These are phyloP conservation scores for Entelexis sorbosivorans DNA, from an alignment of 1,139 yeast species.

Conservation along the genomic window DNA sequence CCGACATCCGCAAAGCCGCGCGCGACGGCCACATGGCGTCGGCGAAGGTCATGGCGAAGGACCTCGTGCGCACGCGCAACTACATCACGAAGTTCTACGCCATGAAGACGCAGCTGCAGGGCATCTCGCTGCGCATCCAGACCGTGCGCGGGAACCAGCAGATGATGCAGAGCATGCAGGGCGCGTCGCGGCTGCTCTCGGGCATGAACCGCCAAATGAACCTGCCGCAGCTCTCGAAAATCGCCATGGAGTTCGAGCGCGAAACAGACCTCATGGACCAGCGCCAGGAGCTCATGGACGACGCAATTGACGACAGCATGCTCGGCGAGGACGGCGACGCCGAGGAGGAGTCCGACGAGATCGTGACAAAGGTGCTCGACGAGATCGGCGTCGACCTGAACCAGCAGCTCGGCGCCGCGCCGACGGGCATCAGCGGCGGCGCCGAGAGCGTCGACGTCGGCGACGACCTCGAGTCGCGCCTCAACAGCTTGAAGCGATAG, in stretches of 20 bases:
- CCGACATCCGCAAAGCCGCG: slow-evolving; percentile 83
- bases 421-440: slow-evolving; percentile 30
- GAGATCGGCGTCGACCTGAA: slow-evolving; percentile 89
- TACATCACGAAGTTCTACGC: slow-evolving; percentile 79
- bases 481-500: slow-evolving; percentile 65
- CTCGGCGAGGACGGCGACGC: slow-evolving; percentile 53
- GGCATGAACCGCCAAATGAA: slow-evolving; percentile 88
- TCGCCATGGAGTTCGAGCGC: slow-evolving; percentile 89
- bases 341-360: slow-evolving; percentile 92
- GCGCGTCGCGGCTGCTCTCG: slow-evolving; percentile 74
- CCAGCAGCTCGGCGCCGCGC: slow-evolving; percentile 29
- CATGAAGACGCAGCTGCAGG: slow-evolving; percentile 93
- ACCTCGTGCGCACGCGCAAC: slow-evolving; percentile 70
- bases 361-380: slow-evolving; percentile 81
- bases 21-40: slow-evolving; percentile 80
- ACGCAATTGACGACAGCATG: slow-evolving; percentile 84
- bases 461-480: slow-evolving; percentile 80
- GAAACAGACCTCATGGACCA: slow-evolving; percentile 97
- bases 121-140: slow-evolving; percentile 81
- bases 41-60: slow-evolving; percentile 91
- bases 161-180: slow-evolving; percentile 91
- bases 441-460: slow-evolving; percentile 37
- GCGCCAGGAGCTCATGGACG: slow-evolving; percentile 97
- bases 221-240: slow-evolving; percentile 73
- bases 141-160: slow-evolving; percentile 88